Evolutionary conservation across 192 early-diverging fungal genomes (phyloP), one percentile per base, ranked within the genome.

Genomic region (Haplosporangium gracile): DNA sequence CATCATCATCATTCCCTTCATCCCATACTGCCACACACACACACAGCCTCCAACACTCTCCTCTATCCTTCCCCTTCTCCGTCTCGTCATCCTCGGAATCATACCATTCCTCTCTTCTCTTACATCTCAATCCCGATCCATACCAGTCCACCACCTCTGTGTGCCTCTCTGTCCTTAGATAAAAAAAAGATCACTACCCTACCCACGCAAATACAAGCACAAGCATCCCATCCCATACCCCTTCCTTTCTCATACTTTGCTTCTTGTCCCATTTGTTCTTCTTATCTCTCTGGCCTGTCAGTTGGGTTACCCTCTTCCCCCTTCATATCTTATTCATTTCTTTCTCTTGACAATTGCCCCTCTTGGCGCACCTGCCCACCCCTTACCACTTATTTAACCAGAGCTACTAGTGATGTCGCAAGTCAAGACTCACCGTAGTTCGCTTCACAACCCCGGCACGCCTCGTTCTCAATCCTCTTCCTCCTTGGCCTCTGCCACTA

Each of bases 401-500:
- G 60, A 32, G 60, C 42, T 70, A 24, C 34, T 24, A 6, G 36
- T 29, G 15, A 81, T 81, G 80, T 65, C 74, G 11, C 80, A 81
- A 36, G 47, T 43, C 36, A 81, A 60, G 42, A 47, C 73, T n/a
- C 80, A 75, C 29, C 80, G 80, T 40, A 38, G 39, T 32, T 75
- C 74, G 40, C 32, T 75, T 8, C 55, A 81, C 22, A 34, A 26
- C 24, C 68, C 80, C 8, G 80, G 74, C 38, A 75, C 74, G 10
- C 78, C 45, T 38, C 80, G 80, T 38, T 83, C 82, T 11, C 63
- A 71, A 32, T 79, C 82, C 32, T 78, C 76, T 24, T 78, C 82
- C 1, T 79, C 83, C 26, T 4, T 79, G 4, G 49, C 68, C 26
- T 79, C 76, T 36, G 36, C 69, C 8, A 53, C 53, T 1, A 63